A percentile compares a stretch with the other conserved stretches of the same genome.
phyloP scores from a whole-genome alignment of 768 basidiomycete genomes.

The Rhodotorula taiwanensis region DNA sequence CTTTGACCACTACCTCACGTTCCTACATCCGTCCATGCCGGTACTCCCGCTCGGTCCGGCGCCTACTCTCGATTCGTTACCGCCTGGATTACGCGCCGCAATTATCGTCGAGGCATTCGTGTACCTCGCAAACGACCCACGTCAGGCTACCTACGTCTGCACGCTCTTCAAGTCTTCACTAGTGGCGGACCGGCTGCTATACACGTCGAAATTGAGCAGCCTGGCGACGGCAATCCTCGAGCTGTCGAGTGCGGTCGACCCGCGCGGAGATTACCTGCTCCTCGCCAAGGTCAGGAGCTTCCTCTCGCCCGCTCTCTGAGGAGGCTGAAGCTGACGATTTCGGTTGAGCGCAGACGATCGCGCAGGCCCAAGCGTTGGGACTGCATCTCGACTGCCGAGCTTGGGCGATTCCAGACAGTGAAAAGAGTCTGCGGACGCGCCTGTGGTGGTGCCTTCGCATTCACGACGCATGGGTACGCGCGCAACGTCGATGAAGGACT shows the following conservation, averaged over 20 bases:
- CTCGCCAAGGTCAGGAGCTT: slow-evolving; percentile 26
- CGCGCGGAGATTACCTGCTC: slow-evolving; percentile 21
- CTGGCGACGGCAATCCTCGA: slow-evolving; percentile 25
- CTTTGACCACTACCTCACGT: slow-evolving; percentile 4
- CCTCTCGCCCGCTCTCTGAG: neutral
- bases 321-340: no score
- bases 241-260: slow-evolving; percentile 18
- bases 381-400: slow-evolving; percentile 20
- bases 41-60: neutral
- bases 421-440: slow-evolving; percentile 12
- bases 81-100: slow-evolving; percentile 6
- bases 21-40: neutral
- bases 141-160: neutral
- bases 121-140: neutral
- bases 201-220: slow-evolving; percentile 2
- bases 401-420: slow-evolving; percentile 22
- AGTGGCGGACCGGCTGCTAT: slow-evolving; percentile 11
- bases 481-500: neutral
- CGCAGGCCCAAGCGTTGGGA: slow-evolving; percentile 31
- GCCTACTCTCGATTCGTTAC: neutral
- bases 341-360: slow-evolving; percentile 18
- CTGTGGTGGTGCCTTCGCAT: slow-evolving; percentile 29
- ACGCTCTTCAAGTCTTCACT: slow-evolving; percentile 3
- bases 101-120: slow-evolving; percentile 13
- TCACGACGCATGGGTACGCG: slow-evolving; percentile 31